phyloP scores from a whole-genome alignment of 495 filamentous ascomycete species.

The Immersiella caudata region DNA sequence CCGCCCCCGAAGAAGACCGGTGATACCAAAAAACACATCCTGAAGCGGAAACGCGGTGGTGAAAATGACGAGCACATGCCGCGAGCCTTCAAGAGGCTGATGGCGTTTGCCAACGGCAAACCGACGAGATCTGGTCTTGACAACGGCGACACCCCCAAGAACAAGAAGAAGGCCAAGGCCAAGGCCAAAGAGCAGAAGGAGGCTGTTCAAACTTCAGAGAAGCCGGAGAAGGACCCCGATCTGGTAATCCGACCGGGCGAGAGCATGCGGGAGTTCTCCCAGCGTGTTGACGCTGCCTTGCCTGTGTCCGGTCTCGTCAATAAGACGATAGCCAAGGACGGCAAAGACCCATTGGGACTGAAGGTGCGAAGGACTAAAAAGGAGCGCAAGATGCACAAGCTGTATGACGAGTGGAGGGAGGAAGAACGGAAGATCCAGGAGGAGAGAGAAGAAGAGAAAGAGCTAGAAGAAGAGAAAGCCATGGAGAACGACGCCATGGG shows the following conservation, averaged over 20 bases:
- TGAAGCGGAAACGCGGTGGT: constrained; percentile 50
- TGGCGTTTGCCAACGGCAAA: constrained; percentile 66
- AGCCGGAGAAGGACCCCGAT: constrained; percentile 21
- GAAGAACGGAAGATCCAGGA: constrained; percentile 60
- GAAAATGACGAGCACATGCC: constrained; percentile 75
- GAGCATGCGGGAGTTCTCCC: constrained; percentile 75
- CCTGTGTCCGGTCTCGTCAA: constrained; percentile 68
- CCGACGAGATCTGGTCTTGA: constrained; percentile 67
- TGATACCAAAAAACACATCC: constrained; percentile 27
- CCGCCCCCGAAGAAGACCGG: constrained; percentile 33
- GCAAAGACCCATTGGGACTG: constrained; percentile 57
- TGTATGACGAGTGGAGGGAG: constrained; percentile 81
- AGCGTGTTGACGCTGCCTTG: constrained; percentile 83
- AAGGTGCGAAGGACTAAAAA: constrained; percentile 69
- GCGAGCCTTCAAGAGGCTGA: constrained; percentile 78
- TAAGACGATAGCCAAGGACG: constrained; percentile 45
- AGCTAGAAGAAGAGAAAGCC: constrained; percentile 67
- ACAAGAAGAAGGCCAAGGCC: constrained; percentile 53
- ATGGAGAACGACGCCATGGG: constrained; percentile 61
- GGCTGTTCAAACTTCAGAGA: constrained; percentile 5
- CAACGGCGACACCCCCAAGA: constrained; percentile 55
- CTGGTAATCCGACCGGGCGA: constrained; percentile 80
- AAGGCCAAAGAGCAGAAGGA: constrained; percentile 34
- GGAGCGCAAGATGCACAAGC: constrained; percentile 77
- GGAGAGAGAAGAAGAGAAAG: constrained; percentile 60